phyloP scores from a whole-genome alignment of 345 rosid species.

The Lumnitzera racemosa region DNA sequence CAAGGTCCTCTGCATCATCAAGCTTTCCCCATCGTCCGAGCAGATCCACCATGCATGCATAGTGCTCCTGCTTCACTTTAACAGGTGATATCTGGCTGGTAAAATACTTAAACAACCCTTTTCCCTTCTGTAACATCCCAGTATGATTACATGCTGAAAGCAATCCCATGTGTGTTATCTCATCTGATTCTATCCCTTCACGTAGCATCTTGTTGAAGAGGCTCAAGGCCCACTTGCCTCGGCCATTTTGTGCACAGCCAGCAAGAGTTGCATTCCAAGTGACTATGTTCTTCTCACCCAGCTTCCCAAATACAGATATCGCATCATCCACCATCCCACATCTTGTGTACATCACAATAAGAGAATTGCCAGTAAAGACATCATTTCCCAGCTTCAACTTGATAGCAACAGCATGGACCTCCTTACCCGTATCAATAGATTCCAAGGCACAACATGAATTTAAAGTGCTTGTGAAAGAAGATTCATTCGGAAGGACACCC shows the following conservation, averaged over 20 bases:
- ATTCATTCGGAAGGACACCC: conserved; percentile 53
- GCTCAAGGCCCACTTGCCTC: conserved; percentile 36
- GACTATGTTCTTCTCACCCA: conserved; percentile 38
- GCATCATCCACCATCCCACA: conserved; percentile 47
- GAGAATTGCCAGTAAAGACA: conserved; percentile 60
- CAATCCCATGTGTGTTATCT: conserved; percentile 71
- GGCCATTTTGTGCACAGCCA: conserved; percentile 70
- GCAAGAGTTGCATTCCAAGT: conserved; percentile 66
- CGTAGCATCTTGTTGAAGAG: conserved; percentile 56
- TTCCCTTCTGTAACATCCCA: conserved; percentile 57
- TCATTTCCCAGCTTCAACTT: conserved; percentile 52
- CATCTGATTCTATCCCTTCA: conserved; percentile 42
- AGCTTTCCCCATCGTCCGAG: conserved; percentile 57
- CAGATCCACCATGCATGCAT: conserved; percentile 67
- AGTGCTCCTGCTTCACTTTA: conserved; percentile 42
- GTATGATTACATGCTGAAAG: conserved; percentile 77
- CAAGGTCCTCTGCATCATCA: conserved; percentile 58
- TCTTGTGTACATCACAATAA: conserved; percentile 45
- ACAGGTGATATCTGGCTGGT: conserved; percentile 17
- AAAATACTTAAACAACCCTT: conserved; percentile 44
- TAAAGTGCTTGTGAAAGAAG: conserved; percentile 58
- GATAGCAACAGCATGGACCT: conserved; percentile 42
- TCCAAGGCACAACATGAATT: conserved; percentile 60
- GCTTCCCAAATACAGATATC: conserved; percentile 30
- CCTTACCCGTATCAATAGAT: conserved; percentile 56